A percentile compares a stretch with the other conserved stretches of the same genome.
Conservation (phyloP, 192 early-diverging fungal genomes). For the Physocladia obscura region DNA sequence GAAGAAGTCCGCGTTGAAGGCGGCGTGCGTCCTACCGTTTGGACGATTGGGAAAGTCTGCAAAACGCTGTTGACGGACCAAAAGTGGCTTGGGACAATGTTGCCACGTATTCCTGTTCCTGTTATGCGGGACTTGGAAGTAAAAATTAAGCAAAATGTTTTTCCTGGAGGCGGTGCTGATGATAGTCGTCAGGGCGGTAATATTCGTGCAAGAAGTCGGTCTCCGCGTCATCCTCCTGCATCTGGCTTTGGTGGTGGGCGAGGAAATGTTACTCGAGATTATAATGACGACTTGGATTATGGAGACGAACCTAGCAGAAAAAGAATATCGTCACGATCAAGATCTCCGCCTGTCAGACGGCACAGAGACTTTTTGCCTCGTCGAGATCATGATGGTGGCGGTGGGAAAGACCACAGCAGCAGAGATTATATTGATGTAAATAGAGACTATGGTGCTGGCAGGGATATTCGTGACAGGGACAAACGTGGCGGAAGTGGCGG, state of each 20-base stretch:
- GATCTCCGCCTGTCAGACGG: constrained; percentile 46
- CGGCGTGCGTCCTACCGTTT: constrained; percentile 30
- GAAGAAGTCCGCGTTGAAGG: constrained; percentile 58
- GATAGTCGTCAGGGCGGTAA: not conserved
- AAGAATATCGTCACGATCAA: no score
- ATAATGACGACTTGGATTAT: constrained; percentile 7
- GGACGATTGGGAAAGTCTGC: constrained; percentile 73
- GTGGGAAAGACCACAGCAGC: not conserved
- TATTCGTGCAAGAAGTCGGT: not conserved
- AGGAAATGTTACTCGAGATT: not conserved
- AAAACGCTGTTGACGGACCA: constrained; percentile 67
- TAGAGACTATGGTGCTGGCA: not conserved
- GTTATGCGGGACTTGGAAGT: constrained; percentile 72
- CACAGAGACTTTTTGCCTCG: no score
- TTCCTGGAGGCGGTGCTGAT: not conserved
- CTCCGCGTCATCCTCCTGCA: not conserved
- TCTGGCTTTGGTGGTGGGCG: not conserved
- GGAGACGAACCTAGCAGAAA: constrained; percentile 3
- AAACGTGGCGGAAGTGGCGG: no score
- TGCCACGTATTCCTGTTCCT: constrained; percentile 80
- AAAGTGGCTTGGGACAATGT: constrained; percentile 77
- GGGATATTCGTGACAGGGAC: not conserved
- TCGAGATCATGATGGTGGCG: not conserved
- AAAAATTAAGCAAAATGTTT: constrained; percentile 50
- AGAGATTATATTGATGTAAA: not conserved